Evolutionary conservation across 306 rosid species (phyloP), one percentile per base, ranked within the genome.

Genomic region (Adenanthera pavonina): DNA sequence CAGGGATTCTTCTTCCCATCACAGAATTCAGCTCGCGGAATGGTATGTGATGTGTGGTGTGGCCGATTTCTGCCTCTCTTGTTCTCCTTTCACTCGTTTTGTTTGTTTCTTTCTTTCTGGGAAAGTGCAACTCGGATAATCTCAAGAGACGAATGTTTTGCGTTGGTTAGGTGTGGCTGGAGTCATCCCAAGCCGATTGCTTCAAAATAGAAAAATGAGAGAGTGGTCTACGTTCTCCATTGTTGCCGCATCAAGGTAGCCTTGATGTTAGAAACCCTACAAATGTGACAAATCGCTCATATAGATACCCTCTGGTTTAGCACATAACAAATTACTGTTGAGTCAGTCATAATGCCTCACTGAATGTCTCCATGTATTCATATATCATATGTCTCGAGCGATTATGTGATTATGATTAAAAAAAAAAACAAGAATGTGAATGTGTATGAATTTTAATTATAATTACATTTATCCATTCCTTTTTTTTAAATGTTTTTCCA

Each of bases 1-100:
- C 8, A 52, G 94, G 87, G 66, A 88, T 60, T 65, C 78, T 91
- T 85, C 97, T 90, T 86, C 94, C 95, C 97, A 94, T 94, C 54
- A 69, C 76, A 65, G 9, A 77, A 79, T 80, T 46, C 53, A 78
- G 72, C 47, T 57, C 41, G 12, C 16, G 62, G 59, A 30, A 82
- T 19, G 2, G 6, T 56, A 52, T 44, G 60, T 25, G 30, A 25
- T 25, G 30, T 25, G 30, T 25, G 30, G 30, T 25, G 30, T 66
- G 8, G 3, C 34, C 53, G 84, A 54, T 53, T 72, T 77, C 30
- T 72, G 20, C 57, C 46, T 77, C 81, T 72, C 13, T 40, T 38
- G n/a, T 38, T 54, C 44, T 30, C 20, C 35, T 12, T 7, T 19
- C 17, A 46, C 61, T 38, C 11, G n/a, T n/a, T 25, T 1, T 25